Base-by-base conservation (phyloP, 768 basidiomycete species). In the Daedalea quercina region DNA sequence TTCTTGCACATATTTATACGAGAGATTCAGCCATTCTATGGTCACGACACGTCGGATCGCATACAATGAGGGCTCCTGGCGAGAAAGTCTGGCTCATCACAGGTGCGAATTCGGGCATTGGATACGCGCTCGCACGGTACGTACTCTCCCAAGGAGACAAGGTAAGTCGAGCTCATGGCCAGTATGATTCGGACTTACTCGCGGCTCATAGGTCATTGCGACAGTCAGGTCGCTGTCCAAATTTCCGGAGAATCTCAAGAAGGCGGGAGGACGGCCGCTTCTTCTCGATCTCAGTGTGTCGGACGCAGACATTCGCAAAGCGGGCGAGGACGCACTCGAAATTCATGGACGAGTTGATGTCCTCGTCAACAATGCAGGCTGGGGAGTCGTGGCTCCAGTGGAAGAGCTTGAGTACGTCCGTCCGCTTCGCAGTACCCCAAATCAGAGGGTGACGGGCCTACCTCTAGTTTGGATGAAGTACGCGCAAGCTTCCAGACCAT, bases 191-290 rank as follows among this genome's bases (percentile, higher is more conserved):
- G n/a, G n/a, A n/a, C n/a, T n/a, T n/a, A n/a, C n/a, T n/a, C n/a
- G n/a, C n/a, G n/a, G n/a, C n/a, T n/a, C n/a, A n/a, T n/a, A 59
- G 58, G 82, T 84, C 42, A 78, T 85, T 47, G 82, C 83, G 1
- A 81, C 80, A 1, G 78, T 76, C 17, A 69, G 74, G 47, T 73
- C 71, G 19, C 50, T 71, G 0, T 67, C 71, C 26, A 76, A 72
- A 48, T 70, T 79, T 12, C 60, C 73, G 19, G 57, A 66, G 20
- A 52, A 22, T 15, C 56, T 60, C 9, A 56, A 65, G 8, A 63
- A 62, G 28, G 64, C 63, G 22, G 53, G 62, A 12, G 64, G 65
- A 4, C 73, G 75, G 47, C 63, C 81, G 13, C 64, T 71, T 23
- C 65, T 71, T 2, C 53, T 81, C 4, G 66, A 76, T 52, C 67